Evolutionary conservation across 2,329 filamentous ascomycete genomes (phyloP), one percentile per base, ranked within the genome.

Genomic region (Aspergillus viridinutans): DNA sequence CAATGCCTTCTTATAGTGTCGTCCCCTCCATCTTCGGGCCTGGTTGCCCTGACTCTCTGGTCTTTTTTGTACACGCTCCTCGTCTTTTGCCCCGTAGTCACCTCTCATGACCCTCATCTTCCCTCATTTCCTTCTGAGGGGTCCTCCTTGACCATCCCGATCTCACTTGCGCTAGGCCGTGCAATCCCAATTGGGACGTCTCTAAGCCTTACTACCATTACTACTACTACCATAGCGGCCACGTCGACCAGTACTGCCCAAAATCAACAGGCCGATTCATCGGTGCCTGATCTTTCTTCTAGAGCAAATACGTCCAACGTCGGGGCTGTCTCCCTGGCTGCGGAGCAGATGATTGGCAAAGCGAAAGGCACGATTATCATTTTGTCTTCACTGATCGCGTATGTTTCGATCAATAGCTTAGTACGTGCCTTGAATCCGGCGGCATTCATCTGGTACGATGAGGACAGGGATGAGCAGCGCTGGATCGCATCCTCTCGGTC

Each of bases 401-500:
- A 77, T 67, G 67, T 78, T 35, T 74, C 72, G 20, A 58, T 76
- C 54, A 77, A 77, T 64, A 78, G 74, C 55, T 54, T 88, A 6
- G 81, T 84, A 48, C 77, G 78, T 53, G 71, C 80, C 47, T 79
- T 89, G 59, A 84, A 88, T 58, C 88, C 88, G 2, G 83, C 83
- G n/a, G 80, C 79, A n/a, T 84, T 83, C 56, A 78, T 81, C 58
- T 78, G 75, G 75, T 80, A 80, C 38, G 83, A 84, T 52, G 85
- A 87, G 72, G 80, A 82, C 51, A 76, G 79, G 53, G 84, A 86
- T 63, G 87, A 90, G 69, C 76, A 77, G 57, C 76, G 74, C 62
- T 93, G 89, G 89, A 84, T 92, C 50, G 79, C 83, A 49, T 87
- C 83, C 20, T 90, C 88, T 14, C 85, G 85, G 40, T 87, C 86